Evolutionary conservation across 2,329 filamentous ascomycete genomes (phyloP), one percentile per base, ranked within the genome.

Genomic region (Neonectria punicea): DNA sequence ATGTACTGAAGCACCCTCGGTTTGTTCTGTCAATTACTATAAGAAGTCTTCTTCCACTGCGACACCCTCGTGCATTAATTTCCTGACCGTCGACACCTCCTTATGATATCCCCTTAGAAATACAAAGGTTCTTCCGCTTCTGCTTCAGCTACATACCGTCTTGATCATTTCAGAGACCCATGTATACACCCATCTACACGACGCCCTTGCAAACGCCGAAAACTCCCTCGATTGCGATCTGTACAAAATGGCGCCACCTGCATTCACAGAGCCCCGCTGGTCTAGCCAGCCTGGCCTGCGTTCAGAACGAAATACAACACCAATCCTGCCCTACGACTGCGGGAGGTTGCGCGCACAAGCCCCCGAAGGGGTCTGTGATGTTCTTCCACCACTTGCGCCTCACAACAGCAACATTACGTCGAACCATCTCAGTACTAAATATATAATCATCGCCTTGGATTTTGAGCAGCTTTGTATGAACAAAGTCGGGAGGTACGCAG

Each of bases 401-500:
- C 13, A 32, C n/a, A 28, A 16, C 5, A 41, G 14, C 4, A 22
- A 16, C 6, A 50, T 32, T 7, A 44, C 58, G 8, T 28, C 7
- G 11, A 61, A 16, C 14, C 56, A 30, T 25, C 69, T 51, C 1
- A 28, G 30, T 13, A 60, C 34, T 2, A 63, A 71, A 7, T 60
- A 65, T 22, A 53, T 67, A 9, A 22, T 70, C 4, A 44, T 69
- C 9, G 46, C 68, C 3, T 16, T 69, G 5, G 22, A 57, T 18
- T 66, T 69, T 43, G 50, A 66, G 41, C 43, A 63, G 28, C 53
- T 65, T 32, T 69, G 63, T 18, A 46, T 46, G 39, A 28, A n/a
- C 16, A 62, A 67, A 18, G 7, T 50, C 8, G 51, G 55, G 0
- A 28, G 5, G 25, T 54, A 49, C 3, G 13, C 54, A 4, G 34